These are phyloP conservation scores for Fusarium albidum DNA, from an alignment of 2,329 filamentous ascomycete species.

Conservation along the genomic window DNA sequence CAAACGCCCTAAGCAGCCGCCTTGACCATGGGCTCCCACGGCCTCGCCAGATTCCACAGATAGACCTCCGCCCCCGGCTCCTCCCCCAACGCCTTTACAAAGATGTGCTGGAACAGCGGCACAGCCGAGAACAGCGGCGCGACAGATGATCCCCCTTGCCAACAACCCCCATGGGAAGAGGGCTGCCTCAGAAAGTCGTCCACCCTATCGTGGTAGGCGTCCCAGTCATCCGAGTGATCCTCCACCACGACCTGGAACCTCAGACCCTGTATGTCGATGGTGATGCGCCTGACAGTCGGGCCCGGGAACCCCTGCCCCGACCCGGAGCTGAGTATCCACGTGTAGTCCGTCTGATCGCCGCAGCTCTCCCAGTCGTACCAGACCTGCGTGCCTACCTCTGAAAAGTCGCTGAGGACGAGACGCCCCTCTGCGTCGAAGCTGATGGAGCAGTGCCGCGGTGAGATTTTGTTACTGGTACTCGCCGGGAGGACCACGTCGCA, in stretches of 20 bases:
- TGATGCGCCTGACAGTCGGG: constrained; percentile 43
- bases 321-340: constrained; percentile 48
- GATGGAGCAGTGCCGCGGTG: constrained; percentile 48
- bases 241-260: constrained; percentile 51
- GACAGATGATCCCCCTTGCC: too few species aligned
- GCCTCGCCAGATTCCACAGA: constrained; percentile 51
- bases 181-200: constrained; percentile 45
- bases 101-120: constrained; percentile 46
- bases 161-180: too few species aligned
- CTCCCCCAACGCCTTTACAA: constrained; percentile 46
- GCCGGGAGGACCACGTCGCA: constrained; percentile 50
- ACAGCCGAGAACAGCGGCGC: constrained; percentile 40
- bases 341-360: constrained; percentile 47
- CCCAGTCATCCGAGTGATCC: constrained; percentile 44
- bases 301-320: constrained; percentile 45
- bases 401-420: constrained; percentile 50
- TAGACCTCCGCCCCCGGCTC: constrained; percentile 48
- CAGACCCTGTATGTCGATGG: constrained; percentile 50
- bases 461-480: constrained; percentile 45
- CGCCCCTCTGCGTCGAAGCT: constrained; percentile 50
- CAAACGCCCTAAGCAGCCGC: constrained; percentile 41
- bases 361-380: constrained; percentile 53
- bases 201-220: constrained; percentile 45
- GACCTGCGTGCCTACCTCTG: constrained; percentile 49
- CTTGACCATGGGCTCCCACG: constrained; percentile 55